A percentile compares a stretch with the other conserved stretches of the same genome.
Evolutionary conservation across 1,139 yeast species (phyloP).

Genomic region (Lodderomyces margitis): DNA sequence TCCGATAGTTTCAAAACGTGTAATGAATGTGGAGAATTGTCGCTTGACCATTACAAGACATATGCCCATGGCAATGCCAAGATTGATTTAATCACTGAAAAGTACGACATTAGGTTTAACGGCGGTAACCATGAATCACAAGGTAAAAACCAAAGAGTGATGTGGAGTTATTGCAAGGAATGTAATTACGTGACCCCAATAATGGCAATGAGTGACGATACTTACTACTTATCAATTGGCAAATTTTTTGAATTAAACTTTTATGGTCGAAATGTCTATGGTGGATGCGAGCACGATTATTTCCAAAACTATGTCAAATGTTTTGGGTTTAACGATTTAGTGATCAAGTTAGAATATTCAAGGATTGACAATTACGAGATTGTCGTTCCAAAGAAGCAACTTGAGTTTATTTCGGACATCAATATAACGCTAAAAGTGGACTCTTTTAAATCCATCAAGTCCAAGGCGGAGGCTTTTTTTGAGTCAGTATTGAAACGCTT

Average conservation of each 20-base stretch:
- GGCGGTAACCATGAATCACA: slow-evolving; percentile 37
- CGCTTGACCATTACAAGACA: slow-evolving; percentile 76
- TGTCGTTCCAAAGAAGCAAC: slow-evolving; percentile 69
- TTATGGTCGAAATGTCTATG: slow-evolving; percentile 58
- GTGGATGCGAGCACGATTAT: slow-evolving; percentile 70
- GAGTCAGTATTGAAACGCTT: slow-evolving; percentile 71
- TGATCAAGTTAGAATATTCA: slow-evolving; percentile 76
- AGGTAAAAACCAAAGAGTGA: slow-evolving; percentile 51
- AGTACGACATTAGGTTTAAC: slow-evolving; percentile 28
- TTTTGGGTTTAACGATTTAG: slow-evolving; percentile 79
- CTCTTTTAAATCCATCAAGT: slow-evolving; percentile 52
- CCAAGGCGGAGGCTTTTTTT: slow-evolving; percentile 61
- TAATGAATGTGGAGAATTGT: slow-evolving; percentile 73
- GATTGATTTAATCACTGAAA: slow-evolving; percentile 73
- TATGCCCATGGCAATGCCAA: slow-evolving; percentile 90
- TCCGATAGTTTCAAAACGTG: slow-evolving; percentile 67
- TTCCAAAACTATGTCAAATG: slow-evolving; percentile 79
- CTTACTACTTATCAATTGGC: slow-evolving; percentile 91
- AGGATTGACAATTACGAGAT: slow-evolving; percentile 74
- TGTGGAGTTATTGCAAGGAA: slow-evolving; percentile 89
- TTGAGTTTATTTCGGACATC: slow-evolving; percentile 71
- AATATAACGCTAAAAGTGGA: slow-evolving; percentile 71
- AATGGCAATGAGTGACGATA: slow-evolving; percentile 80
- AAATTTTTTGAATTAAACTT: slow-evolving; percentile 84
- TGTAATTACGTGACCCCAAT: slow-evolving; percentile 80